These are phyloP conservation scores for Corymbia calophylla DNA, from an alignment of 441 rosid genomes.

Conservation along the genomic window DNA sequence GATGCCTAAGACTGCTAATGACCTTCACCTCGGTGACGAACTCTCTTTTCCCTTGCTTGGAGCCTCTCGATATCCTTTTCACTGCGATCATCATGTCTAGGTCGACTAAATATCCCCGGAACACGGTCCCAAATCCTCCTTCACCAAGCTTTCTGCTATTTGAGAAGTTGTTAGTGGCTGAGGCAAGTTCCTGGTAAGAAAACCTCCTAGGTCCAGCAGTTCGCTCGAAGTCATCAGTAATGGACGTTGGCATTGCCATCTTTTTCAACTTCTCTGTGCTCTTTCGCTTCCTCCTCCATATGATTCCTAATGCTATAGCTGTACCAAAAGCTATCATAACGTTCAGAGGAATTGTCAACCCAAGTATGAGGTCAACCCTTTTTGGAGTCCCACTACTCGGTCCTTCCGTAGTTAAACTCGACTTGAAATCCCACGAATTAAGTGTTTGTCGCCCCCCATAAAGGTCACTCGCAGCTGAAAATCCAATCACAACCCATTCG, in stretches of 20 bases:
- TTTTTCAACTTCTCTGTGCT: constrained; percentile 4
- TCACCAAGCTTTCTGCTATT: constrained; percentile 35
- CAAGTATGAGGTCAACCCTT: neutral
- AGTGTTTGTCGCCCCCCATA: constrained; percentile 11
- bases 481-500: too few relatives aligned
- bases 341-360: constrained; percentile 5
- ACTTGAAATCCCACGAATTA: neutral
- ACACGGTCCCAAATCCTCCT: constrained; percentile 63
- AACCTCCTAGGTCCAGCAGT: constrained; percentile 55
- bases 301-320: neutral
- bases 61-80: constrained; percentile 36
- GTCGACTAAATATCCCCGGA: constrained; percentile 30
- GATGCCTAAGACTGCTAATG: constrained; percentile 40
- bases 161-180: constrained; percentile 50
- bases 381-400: neutral
- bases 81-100: constrained; percentile 27
- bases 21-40: too few relatives aligned
- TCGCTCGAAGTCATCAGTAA: constrained; percentile 46
- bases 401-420: neutral
- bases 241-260: constrained; percentile 14
- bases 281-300: neutral
- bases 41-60: too few relatives aligned
- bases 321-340: constrained; percentile 1
- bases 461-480: too few relatives aligned
- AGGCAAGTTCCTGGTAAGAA: constrained; percentile 35